A percentile compares a stretch with the other conserved stretches of the same genome.
Conservation (phyloP, 73 alveolate species). For the Paramecium sexaurelia region DNA sequence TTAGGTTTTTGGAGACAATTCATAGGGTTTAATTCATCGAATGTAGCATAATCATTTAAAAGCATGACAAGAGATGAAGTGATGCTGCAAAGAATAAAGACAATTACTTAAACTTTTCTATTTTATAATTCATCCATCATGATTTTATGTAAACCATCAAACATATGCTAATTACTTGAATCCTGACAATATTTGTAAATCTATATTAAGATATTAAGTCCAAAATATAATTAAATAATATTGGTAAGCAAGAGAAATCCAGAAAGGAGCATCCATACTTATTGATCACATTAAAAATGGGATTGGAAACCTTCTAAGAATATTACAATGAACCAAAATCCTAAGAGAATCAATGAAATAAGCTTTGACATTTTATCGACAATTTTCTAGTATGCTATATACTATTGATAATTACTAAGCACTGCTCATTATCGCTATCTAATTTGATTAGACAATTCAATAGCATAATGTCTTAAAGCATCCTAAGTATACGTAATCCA, state of each 20-base stretch:
- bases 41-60: not conserved
- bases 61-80: not conserved
- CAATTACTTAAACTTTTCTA: not conserved
- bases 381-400: not conserved
- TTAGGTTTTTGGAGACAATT: not conserved
- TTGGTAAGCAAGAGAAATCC: not conserved
- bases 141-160: conserved; percentile 11
- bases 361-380: not conserved
- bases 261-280: conserved; percentile 16
- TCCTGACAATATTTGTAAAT: not conserved
- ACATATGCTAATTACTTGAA: not conserved
- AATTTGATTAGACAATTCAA: conserved; percentile 32
- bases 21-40: not conserved
- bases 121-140: conserved; percentile 33
- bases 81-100: not conserved
- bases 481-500: conserved; percentile 6
- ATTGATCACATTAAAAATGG: not conserved
- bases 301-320: not conserved
- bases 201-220: not conserved
- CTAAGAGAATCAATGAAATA: not conserved
- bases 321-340: not conserved
- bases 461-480: not conserved
- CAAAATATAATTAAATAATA: not conserved
- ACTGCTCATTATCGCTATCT: not conserved
- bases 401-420: not conserved